Evolutionary conservation across 2,329 filamentous ascomycete genomes (phyloP), one percentile per base, ranked within the genome.

Genomic region (Penicillium brasilianum): DNA sequence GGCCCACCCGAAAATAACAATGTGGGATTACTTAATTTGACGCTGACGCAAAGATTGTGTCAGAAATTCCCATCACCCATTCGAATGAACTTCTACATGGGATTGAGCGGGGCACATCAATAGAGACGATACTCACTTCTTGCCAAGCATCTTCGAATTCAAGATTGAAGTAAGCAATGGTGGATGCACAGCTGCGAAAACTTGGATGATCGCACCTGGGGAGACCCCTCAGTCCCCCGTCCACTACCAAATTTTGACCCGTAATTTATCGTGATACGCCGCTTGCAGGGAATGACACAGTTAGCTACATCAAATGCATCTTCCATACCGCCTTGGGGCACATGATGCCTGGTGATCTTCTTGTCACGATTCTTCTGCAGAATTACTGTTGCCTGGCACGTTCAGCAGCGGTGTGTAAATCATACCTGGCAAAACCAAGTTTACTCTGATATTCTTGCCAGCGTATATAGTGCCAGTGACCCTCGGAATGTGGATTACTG

Each of bases 291-390:
- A 87, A 88, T 13, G 84, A 81, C 84, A 1, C 84, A 80, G 70
- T 85, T 81, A 0, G 85, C 84, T 5, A 88, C 83, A 71, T 88
- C 87, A 76, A 83, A 85, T 0, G 85, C 83, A 69, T 84, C 82
- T 0, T 86, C 86, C 81, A 88, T 87, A 36, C 74, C 77, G 0
- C 85, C 85, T 77, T 84, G 83, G 0, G 86, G 87, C 1, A 87
- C 84, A 67, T 60, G 62, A 56, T 64, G 59, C 55, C 61, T 53
- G 1, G 56, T 62, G 14, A 64, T 59, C 82, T 55, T 82, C 81
- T 55, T 82, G 78, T 66, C 59, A 4, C 82, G 5, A 67, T 72
- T 18, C n/a, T 71, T 76, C 69, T 75, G 84, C 58, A 81, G 75
- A 25, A 78, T 72, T 0, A 81, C 79, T 63, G 84, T 60, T n/a